Base-by-base conservation (phyloP, 768 basidiomycete genomes). In the Leccinum subtestaceum region DNA sequence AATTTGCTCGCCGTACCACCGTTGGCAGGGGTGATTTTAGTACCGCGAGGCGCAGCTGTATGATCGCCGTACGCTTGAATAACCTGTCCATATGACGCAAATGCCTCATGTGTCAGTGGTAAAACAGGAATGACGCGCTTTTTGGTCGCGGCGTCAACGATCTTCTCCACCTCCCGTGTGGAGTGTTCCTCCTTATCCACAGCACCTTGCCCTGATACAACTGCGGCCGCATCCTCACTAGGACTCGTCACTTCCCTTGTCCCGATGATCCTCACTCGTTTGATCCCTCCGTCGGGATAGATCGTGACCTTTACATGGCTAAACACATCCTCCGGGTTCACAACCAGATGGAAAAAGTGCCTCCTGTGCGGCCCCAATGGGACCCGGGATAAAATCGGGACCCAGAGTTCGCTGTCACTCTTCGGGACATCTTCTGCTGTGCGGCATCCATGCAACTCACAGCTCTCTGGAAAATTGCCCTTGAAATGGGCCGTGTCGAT, bases 401-500 rank as follows among this genome's bases (percentile, higher is more conserved):
- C 81, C 97, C 97, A 99, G 11, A 78, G 68, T 0, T 72, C 61
- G 55, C 70, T 69, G 46, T 69, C 69, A 57, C 71, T 65, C 71
- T 77, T 77, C 62, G 80, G 77, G 51, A 78, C 63, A 54, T 77
- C 70, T 11, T 56, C 56, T 70, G 53, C 46, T 47, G 71, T 75
- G 53, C 60, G 58, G 57, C 77, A 73, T 13, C 84, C 93, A 69
- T 89, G 86, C 19, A 95, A 67, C 66, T 94, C 91, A 69, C 88
- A 91, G 60, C 86, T 88, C 66, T 93, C 88, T 10, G 96, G 96
- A 69, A 91, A 98, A 72, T 98, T 98, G 23, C 96, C 97, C 71
- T 91, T 93, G 77, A 97, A 98, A 77, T 95, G 88, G 4, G 89
- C 86, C 0, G 97, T 98, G 73, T 99, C 97, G 63, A 99, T 86